phyloP scores from a whole-genome alignment of 2,329 filamentous ascomycete genomes.

The Epichloe sp. region DNA sequence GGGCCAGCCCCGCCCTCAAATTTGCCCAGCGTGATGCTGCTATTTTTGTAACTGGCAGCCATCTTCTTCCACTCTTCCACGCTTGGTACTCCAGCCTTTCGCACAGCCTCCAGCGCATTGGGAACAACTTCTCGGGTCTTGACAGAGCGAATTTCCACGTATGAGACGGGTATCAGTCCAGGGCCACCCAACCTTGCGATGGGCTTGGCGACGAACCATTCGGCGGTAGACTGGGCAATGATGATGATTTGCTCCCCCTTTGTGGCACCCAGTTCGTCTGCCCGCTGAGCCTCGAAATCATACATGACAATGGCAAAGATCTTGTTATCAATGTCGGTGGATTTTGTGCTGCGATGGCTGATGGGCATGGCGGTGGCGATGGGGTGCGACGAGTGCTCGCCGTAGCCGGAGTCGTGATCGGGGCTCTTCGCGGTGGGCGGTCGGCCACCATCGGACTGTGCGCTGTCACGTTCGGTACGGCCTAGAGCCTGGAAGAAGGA shows the following conservation, averaged over 20 bases:
- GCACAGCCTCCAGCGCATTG: slow-evolving; percentile 75
- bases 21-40: slow-evolving; percentile 90
- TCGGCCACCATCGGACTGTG: slow-evolving; percentile 47
- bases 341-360: slow-evolving; percentile 35
- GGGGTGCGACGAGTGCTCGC: slow-evolving; percentile 21
- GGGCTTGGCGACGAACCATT: slow-evolving; percentile 99
- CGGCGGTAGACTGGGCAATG: slow-evolving; percentile 93
- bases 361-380: slow-evolving; percentile 7
- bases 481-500: slow-evolving; percentile 86
- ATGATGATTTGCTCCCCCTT: slow-evolving; percentile 95
- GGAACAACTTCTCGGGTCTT: slow-evolving; percentile 67
- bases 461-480: slow-evolving; percentile 83
- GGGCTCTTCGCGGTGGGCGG: slow-evolving; percentile 41
- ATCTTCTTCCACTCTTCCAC: slow-evolving; percentile 99
- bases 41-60: slow-evolving; percentile 98
- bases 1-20: slow-evolving; percentile 49
- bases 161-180: slow-evolving; percentile 89
- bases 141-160: slow-evolving; percentile 94
- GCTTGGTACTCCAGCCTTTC: slow-evolving; percentile 76
- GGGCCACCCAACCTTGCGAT: slow-evolving; percentile 93
- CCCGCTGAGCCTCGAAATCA: slow-evolving; percentile 85
- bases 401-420: slow-evolving; percentile 84
- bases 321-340: slow-evolving; percentile 57
- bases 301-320: slow-evolving; percentile 96
- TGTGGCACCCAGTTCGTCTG: slow-evolving; percentile 93